phyloP scores from a whole-genome alignment of 495 filamentous ascomycete genomes.

The Hyaloscypha variabilis region DNA sequence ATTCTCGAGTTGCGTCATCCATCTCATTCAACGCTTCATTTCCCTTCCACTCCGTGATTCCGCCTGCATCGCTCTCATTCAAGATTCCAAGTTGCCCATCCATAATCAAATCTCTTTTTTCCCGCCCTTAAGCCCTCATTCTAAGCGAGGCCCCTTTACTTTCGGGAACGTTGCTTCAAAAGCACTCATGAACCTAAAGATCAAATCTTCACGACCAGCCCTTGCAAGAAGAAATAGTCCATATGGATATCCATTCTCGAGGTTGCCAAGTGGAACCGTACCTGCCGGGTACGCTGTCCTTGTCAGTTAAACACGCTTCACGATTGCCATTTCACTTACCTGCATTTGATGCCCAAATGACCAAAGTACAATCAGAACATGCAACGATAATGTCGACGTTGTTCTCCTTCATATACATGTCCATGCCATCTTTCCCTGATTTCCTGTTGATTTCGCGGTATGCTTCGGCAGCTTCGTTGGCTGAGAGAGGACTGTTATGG shows the following conservation, averaged over 20 bases:
- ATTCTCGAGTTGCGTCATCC: no score
- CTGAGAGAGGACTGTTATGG: not conserved
- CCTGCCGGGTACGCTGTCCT: slow-evolving; percentile 19
- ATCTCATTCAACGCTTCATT: no score
- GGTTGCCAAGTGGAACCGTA: slow-evolving; percentile 21
- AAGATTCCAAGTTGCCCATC: no score
- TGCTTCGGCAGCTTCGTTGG: not conserved
- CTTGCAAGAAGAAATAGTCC: slow-evolving; percentile 21
- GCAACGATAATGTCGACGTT: slow-evolving; percentile 24
- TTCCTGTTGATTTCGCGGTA: not conserved
- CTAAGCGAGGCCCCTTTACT: not conserved
- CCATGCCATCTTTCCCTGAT: slow-evolving; percentile 7
- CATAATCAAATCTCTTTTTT: no score
- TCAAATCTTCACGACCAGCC: slow-evolving; percentile 9
- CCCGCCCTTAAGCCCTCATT: no score
- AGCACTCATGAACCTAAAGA: slow-evolving; percentile 20
- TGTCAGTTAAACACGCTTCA: not conserved
- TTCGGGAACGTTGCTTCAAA: slow-evolving; percentile 9
- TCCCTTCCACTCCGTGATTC: no score
- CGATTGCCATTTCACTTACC: slow-evolving; percentile 9
- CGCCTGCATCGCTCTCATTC: no score
- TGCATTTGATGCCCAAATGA: slow-evolving; percentile 15
- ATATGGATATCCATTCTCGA: slow-evolving; percentile 17
- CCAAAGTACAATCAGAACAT: slow-evolving; percentile 18
- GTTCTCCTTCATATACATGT: slow-evolving; percentile 6